A percentile compares a stretch with the other conserved stretches of the same genome.
Evolutionary conservation across 768 basidiomycete species (phyloP).

Genomic region (Russula sp.): DNA sequence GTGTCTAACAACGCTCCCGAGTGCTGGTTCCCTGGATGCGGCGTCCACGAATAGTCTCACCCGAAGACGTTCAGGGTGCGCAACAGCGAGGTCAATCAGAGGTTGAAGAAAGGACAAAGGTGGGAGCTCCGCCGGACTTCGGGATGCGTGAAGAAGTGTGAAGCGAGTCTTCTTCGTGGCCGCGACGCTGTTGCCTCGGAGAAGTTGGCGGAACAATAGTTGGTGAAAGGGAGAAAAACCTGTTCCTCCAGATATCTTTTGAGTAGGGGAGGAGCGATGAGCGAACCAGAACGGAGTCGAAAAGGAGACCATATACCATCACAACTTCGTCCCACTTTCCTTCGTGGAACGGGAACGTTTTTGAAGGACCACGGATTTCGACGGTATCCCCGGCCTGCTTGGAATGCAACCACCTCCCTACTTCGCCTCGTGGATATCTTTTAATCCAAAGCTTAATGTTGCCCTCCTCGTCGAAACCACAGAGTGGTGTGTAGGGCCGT

Average conservation of each 20-base stretch:
- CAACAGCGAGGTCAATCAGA: constrained; percentile 41
- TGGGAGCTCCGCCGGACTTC: constrained; percentile 56
- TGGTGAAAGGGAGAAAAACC: constrained; percentile 86
- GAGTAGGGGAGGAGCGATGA: neutral
- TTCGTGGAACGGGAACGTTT: constrained; percentile 55
- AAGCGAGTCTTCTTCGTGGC: constrained; percentile 43
- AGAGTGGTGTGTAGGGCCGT: constrained; percentile 75
- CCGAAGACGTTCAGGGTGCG: constrained; percentile 50
- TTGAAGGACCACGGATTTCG: constrained; percentile 71
- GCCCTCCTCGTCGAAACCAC: constrained; percentile 61
- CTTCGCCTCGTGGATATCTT: constrained; percentile 71
- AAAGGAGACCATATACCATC: constrained; percentile 42
- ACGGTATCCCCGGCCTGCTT: constrained; percentile 59
- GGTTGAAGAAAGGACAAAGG: constrained; percentile 55
- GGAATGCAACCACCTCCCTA: constrained; percentile 76
- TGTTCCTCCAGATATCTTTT: constrained; percentile 80
- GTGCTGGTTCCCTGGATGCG: constrained; percentile 22
- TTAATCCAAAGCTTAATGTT: constrained; percentile 78
- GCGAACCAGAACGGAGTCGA: neutral
- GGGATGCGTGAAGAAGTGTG: constrained; percentile 69
- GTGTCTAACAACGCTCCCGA: constrained; percentile 18
- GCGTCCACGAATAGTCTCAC: constrained; percentile 60
- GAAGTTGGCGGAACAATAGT: constrained; percentile 54
- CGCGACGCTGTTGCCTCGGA: constrained; percentile 22
- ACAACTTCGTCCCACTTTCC: constrained; percentile 72